Conservation (phyloP, 371 early-diverging fungal species). For the Batkoa obscura region DNA sequence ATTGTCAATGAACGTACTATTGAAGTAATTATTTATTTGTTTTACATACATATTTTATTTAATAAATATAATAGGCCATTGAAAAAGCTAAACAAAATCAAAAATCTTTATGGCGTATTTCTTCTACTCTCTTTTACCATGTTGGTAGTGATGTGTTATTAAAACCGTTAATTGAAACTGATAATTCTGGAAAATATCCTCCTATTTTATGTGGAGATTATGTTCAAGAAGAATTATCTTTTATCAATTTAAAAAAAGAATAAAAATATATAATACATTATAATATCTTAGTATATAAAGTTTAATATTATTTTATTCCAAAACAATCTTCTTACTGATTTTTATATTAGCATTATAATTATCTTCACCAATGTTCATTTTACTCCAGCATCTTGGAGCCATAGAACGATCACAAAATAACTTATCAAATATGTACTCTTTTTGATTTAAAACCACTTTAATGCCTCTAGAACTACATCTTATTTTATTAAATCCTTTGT, state of each 20-base stretch:
- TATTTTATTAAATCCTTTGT: too few species aligned
- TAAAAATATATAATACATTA: too few species aligned
- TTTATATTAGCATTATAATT: too few species aligned
- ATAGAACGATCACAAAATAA: too few species aligned
- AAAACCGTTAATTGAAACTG: conserved; percentile 22
- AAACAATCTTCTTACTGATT: too few species aligned
- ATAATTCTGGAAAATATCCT: conserved; percentile 21
- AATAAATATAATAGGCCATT: conserved; percentile 6
- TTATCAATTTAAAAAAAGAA: conserved; percentile 25
- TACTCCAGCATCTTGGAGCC: too few species aligned
- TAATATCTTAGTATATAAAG: too few species aligned
- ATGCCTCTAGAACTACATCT: too few species aligned
- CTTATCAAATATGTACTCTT: too few species aligned
- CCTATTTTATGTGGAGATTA: conserved; percentile 30
- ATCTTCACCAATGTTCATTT: too few species aligned
- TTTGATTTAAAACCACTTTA: too few species aligned
- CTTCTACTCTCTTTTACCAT: conserved; percentile 50
- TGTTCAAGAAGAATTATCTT: conserved; percentile 37
- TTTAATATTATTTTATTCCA: too few species aligned
- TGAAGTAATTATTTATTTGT: conserved; percentile 15
- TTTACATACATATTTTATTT: background rate
- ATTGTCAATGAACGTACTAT: conserved; percentile 29
- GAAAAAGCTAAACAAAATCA: conserved; percentile 13
- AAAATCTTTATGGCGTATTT: conserved; percentile 42
- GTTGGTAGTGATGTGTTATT: conserved; percentile 34